These are phyloP conservation scores for Striga hermonthica DNA, from an alignment of 305 asterid species.

Conservation along the genomic window DNA sequence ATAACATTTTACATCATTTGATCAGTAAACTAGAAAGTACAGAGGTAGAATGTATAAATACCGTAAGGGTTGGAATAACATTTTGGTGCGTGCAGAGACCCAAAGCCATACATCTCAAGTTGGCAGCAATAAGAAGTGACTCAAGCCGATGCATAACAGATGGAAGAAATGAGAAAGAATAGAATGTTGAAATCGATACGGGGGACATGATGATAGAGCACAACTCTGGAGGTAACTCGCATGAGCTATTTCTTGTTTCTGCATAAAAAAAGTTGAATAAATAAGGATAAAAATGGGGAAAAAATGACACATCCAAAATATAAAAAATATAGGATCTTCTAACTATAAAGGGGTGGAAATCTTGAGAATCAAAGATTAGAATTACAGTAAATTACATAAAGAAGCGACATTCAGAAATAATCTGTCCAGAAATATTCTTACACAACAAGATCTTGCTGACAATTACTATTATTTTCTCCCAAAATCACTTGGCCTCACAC, in stretches of 20 bases:
- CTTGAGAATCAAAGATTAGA: slow-evolving; percentile 7
- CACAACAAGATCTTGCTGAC: too few species aligned
- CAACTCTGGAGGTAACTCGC: slow-evolving; percentile 80
- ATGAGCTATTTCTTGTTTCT: slow-evolving; percentile 44
- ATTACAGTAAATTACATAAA: not conserved
- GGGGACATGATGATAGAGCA: slow-evolving; percentile 67
- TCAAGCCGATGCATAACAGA: slow-evolving; percentile 78
- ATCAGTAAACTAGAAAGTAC: too few species aligned
- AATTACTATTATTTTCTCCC: too few species aligned
- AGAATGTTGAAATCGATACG: slow-evolving; percentile 47
- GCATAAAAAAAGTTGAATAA: slow-evolving; percentile 22
- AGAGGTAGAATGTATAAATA: slow-evolving; percentile 28
- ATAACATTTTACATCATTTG: too few species aligned
- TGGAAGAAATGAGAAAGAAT: slow-evolving; percentile 63
- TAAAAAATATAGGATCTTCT: not conserved
- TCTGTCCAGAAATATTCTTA: too few species aligned
- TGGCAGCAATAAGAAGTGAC: slow-evolving; percentile 64
- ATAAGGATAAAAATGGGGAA: slow-evolving; percentile 20
- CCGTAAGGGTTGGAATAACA: slow-evolving; percentile 57
- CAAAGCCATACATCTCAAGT: slow-evolving; percentile 47
- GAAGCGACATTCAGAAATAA: too few species aligned
- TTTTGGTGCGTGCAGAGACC: slow-evolving; percentile 42
- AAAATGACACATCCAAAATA: not conserved
- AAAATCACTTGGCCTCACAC: too few species aligned
- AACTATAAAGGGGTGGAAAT: not conserved